These are phyloP conservation scores for Saccharomycopsis sp. DNA, from an alignment of 805 yeast species.

Conservation along the genomic window DNA sequence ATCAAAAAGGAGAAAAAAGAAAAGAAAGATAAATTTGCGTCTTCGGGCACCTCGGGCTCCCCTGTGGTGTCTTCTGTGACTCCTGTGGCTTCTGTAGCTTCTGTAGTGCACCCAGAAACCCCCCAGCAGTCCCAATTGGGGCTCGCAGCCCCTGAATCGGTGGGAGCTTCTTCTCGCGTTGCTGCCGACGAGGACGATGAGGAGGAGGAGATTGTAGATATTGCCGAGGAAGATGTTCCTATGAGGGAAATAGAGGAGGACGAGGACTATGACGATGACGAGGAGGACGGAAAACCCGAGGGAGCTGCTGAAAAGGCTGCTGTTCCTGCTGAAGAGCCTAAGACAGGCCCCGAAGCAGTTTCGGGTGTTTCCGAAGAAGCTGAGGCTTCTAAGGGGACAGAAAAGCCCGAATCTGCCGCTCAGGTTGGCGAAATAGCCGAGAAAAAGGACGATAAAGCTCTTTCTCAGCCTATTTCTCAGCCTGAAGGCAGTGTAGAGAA, in stretches of 20 bases:
- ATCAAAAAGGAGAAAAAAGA: neutral
- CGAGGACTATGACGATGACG: conserved; percentile 5
- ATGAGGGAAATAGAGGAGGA: conserved; percentile 8
- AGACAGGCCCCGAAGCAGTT: conserved; percentile 10
- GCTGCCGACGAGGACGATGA: conserved; percentile 8
- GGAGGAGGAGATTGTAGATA: conserved; percentile 6
- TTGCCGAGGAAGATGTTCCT: conserved; percentile 8
- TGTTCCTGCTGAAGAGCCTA: conserved; percentile 3
- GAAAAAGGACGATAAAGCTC: neutral
- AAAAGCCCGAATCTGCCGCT: conserved; percentile 17
- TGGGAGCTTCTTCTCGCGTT: conserved; percentile 1
- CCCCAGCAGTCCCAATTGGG: neutral
- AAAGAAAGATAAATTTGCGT: neutral
- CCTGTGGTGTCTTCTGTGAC: neutral
- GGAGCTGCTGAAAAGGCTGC: conserved; percentile 10
- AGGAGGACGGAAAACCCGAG: conserved; percentile 5
- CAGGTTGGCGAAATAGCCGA: neutral
- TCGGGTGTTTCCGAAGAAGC: conserved; percentile 4
- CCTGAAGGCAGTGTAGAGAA: conserved; percentile 7
- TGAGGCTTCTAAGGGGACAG: neutral
- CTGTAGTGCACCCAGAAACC: conserved; percentile 6
- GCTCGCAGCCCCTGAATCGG: neutral
- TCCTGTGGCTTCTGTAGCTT: conserved; percentile 9
- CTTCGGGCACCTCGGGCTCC: neutral
- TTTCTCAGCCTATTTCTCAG: neutral